Evolutionary conservation across 2,329 filamentous ascomycete genomes (phyloP), one percentile per base, ranked within the genome.

Genomic region (Elsinoe fawcettii): DNA sequence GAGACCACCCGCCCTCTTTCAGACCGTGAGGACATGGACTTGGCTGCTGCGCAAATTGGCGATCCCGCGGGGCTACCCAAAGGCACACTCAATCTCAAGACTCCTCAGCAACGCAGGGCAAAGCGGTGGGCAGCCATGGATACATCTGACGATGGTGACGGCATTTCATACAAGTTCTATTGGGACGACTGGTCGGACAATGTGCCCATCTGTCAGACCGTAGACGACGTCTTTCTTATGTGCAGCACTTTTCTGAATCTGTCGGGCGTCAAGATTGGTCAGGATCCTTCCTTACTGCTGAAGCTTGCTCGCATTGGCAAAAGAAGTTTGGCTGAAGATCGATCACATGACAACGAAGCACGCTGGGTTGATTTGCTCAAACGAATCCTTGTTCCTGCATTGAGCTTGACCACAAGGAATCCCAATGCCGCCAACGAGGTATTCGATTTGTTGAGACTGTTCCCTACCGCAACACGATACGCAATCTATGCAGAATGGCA

Each of bases 151-250:
- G 83, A 83, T 23, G 85, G 84, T 56, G 88, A 85, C 18, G 79
- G 80, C n/a, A 82, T 77, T 11, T 79, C 87, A 55, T 97, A 96
- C 69, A 83, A 87, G 32, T 97, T 95, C 69, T 99, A 99, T 71
- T 96, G 93, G 85, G 90, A 96, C 59, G 93, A 97, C 64, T 99
- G 93, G 93, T 80, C 85, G 2, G 92, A 97, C 71, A 95, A 93
- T 62, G 80, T 99, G 46, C 95, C 93, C 0, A 75, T 96, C 18
- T 99, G 93, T 67, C 91, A 95, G 69, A 87, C 79, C 1, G 83
- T 96, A 5, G 90, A 96, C 61, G 93, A 99, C 67, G 80, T 99
- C 12, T 93, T 97, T 70, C 84, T 86, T 2, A 80, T 96, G 0
- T 95, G 90, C 70, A 82, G 84, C 58, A 91, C 90, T 1, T 80